Base-by-base conservation (phyloP, 352 stramenopile species). In the Pythium volutum region DNA sequence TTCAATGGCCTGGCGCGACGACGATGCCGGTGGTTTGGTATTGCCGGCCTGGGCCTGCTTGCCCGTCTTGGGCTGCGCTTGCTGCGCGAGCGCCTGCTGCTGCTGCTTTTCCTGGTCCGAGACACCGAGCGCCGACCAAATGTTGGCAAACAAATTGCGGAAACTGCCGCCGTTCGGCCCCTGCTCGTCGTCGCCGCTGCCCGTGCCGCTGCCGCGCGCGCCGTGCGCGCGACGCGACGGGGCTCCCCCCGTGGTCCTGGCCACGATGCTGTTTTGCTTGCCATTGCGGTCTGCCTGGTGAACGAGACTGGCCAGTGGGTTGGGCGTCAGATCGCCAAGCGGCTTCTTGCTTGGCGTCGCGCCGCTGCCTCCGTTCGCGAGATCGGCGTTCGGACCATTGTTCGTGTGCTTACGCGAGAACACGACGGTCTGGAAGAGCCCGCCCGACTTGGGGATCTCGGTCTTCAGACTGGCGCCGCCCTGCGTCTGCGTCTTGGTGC, bases 381-480 rank as follows among this genome's bases (percentile, higher is more conserved):
- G 36, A n/a, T 81, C 73, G 18, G 51, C 31, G 29, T 81, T 62
- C 8, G 76, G 67, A 3, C 74, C 77, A 53, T 78, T 70, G 34
- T 68, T 77, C 52, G 76, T 79, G 60, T 73, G 84, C 52, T 85
- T 82, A 53, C 77, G 77, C 9, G 79, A 89, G 62, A 91, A 89
- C 4, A 88, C 76, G 1, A 84, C 66, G 15, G 71, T 87, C 59
- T 86, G 76, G 52, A 91, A 85, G 25, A 85, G 70, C 49, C 74
- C 57, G 12, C 55, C 55, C 4, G 50, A 49, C 56, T 76, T 84
- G 34, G 57, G 57, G 38, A 64, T 64, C 57, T 64, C 57, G 46
- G 57, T 64, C 57, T 64, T 64, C 33, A 64, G 55, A 33, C 47
- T 64, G 56, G 57, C 42, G 36, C 22, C 43, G 22, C 38, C 47